phyloP scores from a whole-genome alignment of 2,329 filamentous ascomycete genomes.

The Apiospora hydei region DNA sequence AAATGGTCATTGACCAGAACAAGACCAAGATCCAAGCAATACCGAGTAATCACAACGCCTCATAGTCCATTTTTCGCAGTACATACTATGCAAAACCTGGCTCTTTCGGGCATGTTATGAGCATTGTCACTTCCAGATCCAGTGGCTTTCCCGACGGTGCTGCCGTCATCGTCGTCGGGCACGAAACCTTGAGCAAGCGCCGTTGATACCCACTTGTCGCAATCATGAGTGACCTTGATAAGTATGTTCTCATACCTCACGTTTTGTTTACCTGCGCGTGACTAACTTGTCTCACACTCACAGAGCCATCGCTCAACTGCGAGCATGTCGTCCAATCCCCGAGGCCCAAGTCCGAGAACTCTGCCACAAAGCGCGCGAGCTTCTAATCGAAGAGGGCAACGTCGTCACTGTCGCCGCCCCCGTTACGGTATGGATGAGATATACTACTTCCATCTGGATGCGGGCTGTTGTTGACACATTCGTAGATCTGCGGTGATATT shows the following conservation, averaged over 20 bases:
- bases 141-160: constrained; percentile 6
- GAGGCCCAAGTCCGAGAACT: constrained; percentile 95
- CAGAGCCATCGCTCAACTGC: constrained; percentile 93
- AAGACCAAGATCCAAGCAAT: not conserved
- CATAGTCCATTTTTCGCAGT: not conserved
- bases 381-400: constrained; percentile 97
- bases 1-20: not conserved
- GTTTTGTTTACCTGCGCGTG: constrained; percentile 10
- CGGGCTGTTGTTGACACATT: constrained; percentile 28
- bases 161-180: constrained; percentile 18
- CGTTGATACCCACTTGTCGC: constrained; percentile 25
- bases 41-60: not conserved
- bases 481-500: constrained; percentile 91
- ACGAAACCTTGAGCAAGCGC: constrained; percentile 12
- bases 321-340: constrained; percentile 94
- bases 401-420: constrained; percentile 95
- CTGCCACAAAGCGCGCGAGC: constrained; percentile 95
- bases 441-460: not conserved
- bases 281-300: constrained; percentile 46
- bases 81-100: not conserved
- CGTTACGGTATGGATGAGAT: constrained; percentile 72
- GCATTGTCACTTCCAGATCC: not conserved
- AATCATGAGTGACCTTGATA: constrained; percentile 91
- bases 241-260: constrained; percentile 58
- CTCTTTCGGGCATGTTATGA: constrained; percentile 11